phyloP scores from a whole-genome alignment of 2,329 filamentous ascomycete genomes.

The Aspergillaceae sp. region DNA sequence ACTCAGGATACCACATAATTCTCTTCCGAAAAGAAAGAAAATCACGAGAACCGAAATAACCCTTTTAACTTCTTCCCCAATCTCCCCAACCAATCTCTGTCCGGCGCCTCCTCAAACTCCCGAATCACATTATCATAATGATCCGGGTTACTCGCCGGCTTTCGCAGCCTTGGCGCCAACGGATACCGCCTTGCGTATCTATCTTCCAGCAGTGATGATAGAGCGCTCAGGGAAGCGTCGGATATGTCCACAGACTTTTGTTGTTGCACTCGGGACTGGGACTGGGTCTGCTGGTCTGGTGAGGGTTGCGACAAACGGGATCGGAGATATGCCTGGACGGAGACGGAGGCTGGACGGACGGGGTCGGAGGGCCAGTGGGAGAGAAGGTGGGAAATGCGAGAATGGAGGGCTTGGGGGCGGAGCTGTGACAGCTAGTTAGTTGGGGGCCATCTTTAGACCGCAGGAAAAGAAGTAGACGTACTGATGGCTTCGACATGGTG shows the following conservation, averaged over 20 bases:
- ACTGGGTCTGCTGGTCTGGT: background rate
- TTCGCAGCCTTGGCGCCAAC: conserved; percentile 38
- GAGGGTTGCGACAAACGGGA: conserved; percentile 18
- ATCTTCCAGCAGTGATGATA: conserved; percentile 53
- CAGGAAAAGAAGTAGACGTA: conserved; percentile 3
- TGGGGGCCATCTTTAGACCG: too few relatives aligned
- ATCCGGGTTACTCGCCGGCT: conserved; percentile 42
- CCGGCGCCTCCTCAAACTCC: conserved; percentile 48
- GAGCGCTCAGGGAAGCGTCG: conserved; percentile 44
- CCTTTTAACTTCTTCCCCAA: conserved; percentile 41
- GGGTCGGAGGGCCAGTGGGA: conserved; percentile 38
- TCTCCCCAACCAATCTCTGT: conserved; percentile 38
- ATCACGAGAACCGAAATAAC: conserved; percentile 29
- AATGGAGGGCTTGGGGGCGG: conserved; percentile 18
- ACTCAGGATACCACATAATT: background rate
- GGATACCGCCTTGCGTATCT: conserved; percentile 47
- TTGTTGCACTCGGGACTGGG: conserved; percentile 6
- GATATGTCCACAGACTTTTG: conserved; percentile 18
- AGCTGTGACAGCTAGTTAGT: background rate
- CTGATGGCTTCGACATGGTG: conserved; percentile 23
- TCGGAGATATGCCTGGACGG: conserved; percentile 36
- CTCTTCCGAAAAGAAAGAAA: too few relatives aligned
- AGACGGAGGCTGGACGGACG: conserved; percentile 38
- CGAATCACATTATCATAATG: conserved; percentile 46
- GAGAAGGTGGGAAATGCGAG: conserved; percentile 35